Evolutionary conservation across 495 filamentous ascomycete species (phyloP).

Genomic region (Hypoxylon intermedium): DNA sequence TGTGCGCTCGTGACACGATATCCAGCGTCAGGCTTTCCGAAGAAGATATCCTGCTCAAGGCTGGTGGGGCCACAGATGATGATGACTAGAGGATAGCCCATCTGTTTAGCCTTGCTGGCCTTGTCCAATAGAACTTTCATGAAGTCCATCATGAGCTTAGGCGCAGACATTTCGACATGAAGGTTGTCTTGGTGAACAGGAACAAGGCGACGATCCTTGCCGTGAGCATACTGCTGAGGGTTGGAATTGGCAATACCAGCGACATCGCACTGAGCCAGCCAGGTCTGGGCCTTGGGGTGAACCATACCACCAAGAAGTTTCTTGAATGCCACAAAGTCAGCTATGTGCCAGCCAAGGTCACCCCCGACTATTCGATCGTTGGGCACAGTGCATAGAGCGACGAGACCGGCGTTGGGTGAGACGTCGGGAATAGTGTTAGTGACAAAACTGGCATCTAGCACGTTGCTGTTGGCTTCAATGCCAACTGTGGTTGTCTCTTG

Average conservation of each 20-base stretch:
- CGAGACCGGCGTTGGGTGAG: slow-evolving; percentile 27
- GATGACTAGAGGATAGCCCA: slow-evolving; percentile 35
- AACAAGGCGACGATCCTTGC: slow-evolving; percentile 18
- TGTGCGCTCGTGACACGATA: slow-evolving; percentile 22
- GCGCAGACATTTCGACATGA: slow-evolving; percentile 25
- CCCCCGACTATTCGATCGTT: slow-evolving; percentile 28
- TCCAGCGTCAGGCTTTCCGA: slow-evolving; percentile 14
- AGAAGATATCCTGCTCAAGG: slow-evolving; percentile 48
- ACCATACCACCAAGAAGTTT: slow-evolving; percentile 41
- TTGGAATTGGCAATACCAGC: slow-evolving; percentile 13
- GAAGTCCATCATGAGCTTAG: slow-evolving; percentile 26
- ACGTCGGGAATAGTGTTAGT: slow-evolving; percentile 46
- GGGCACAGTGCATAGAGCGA: slow-evolving; percentile 47
- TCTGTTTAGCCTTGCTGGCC: slow-evolving; percentile 20
- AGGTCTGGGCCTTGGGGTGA: slow-evolving; percentile 36
- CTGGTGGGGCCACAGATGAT: slow-evolving; percentile 46
- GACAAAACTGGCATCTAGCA: slow-evolving; percentile 36
- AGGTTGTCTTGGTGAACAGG: slow-evolving; percentile 14
- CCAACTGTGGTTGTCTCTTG: background rate
- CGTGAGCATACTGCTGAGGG: slow-evolving; percentile 28
- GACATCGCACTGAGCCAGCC: slow-evolving; percentile 41
- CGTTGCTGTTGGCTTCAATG: background rate
- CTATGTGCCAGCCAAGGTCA: slow-evolving; percentile 48
- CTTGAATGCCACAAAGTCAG: slow-evolving; percentile 49
- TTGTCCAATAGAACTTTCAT: slow-evolving; percentile 22